phyloP scores from a whole-genome alignment of 1,284 basidiomycete genomes.

The Paramarasmius palmivorus region DNA sequence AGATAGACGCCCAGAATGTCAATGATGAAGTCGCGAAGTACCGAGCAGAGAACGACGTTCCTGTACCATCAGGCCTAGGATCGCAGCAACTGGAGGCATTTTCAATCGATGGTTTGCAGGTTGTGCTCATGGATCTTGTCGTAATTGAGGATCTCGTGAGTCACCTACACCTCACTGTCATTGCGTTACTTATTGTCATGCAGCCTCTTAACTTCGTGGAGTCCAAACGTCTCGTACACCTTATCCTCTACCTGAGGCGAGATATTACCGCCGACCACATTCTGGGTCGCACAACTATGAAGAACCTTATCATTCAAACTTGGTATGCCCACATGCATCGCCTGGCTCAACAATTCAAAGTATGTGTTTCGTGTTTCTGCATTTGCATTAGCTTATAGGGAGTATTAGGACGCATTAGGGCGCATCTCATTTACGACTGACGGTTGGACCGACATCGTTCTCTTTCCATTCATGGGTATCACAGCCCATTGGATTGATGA shows the following conservation, averaged over 20 bases:
- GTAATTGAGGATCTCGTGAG: constrained; percentile 1
- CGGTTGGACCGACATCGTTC: neutral
- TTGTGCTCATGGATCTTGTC: neutral
- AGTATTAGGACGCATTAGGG: neutral
- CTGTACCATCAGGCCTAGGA: too few species aligned
- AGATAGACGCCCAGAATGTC: too few species aligned
- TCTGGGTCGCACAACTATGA: neutral
- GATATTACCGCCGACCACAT: neutral
- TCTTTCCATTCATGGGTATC: constrained; percentile 1
- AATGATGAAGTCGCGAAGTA: too few species aligned
- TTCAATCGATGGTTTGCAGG: neutral
- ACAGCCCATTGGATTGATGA: constrained; percentile 6
- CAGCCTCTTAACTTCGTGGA: constrained; percentile 1
- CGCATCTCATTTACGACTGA: neutral
- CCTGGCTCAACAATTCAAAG: neutral
- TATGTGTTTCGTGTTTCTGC: neutral
- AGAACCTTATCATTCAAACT: neutral
- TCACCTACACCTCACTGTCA: neutral
- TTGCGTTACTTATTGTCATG: neutral
- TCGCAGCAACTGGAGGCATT: neutral
- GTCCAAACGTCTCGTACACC: neutral
- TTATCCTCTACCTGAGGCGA: neutral
- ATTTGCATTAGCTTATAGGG: neutral
- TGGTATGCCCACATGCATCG: neutral
- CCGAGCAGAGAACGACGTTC: too few species aligned